phyloP scores from a whole-genome alignment of 192 early-diverging fungal genomes.

The Linnemannia exigua region DNA sequence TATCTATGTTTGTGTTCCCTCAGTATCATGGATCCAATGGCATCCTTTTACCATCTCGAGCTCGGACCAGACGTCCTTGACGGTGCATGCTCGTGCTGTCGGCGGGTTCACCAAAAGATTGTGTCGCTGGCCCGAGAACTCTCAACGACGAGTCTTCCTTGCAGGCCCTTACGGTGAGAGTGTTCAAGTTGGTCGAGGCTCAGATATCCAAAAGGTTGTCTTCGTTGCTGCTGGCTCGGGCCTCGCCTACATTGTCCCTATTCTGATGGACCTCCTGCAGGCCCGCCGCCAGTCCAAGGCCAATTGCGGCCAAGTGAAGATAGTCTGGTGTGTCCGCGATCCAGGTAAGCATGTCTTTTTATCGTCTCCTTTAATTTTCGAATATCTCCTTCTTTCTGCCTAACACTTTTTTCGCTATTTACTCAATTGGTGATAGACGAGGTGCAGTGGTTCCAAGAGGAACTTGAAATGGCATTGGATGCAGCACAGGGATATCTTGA shows the following conservation, averaged over 20 bases:
- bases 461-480: slow-evolving; percentile 40
- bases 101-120: slow-evolving; percentile 60
- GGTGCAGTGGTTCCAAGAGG: slow-evolving; percentile 53
- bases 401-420: not conserved
- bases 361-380: not conserved
- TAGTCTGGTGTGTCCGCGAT: slow-evolving; percentile 49
- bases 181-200: slow-evolving; percentile 26
- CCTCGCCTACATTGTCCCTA: slow-evolving; percentile 59
- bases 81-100: slow-evolving; percentile 57
- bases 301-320: slow-evolving; percentile 11
- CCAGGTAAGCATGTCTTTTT: slow-evolving; percentile 29
- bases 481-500: slow-evolving; percentile 36
- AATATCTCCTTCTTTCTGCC: not conserved
- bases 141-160: slow-evolving; percentile 53
- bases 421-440: slow-evolving; percentile 21
- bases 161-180: slow-evolving; percentile 60
- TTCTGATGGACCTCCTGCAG: slow-evolving; percentile 51
- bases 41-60: slow-evolving; percentile 69
- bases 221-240: slow-evolving; percentile 64
- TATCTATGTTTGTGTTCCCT: slow-evolving; percentile 63
- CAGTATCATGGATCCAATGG: slow-evolving; percentile 65
- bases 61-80: slow-evolving; percentile 22
- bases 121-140: slow-evolving; percentile 50
- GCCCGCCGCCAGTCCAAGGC: slow-evolving; percentile 8
- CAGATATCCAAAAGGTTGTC: slow-evolving; percentile 23